These are phyloP conservation scores for Lyophyllum decastes DNA, from an alignment of 768 basidiomycete species.

Conservation along the genomic window DNA sequence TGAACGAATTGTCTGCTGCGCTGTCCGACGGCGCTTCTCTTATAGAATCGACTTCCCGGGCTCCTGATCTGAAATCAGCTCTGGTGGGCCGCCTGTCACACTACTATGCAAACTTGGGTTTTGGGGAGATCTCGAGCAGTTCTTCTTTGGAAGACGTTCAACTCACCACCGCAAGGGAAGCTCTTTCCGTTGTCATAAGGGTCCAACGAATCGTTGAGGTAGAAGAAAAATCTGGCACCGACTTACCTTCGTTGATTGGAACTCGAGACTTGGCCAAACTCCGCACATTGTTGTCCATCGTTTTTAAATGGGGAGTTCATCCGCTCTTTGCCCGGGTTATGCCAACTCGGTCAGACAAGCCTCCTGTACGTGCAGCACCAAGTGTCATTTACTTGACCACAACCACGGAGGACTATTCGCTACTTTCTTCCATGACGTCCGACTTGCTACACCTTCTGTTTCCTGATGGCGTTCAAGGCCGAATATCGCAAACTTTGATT, in stretches of 20 bases:
- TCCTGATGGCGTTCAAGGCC: slow-evolving; percentile 48
- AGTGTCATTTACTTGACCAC: slow-evolving; percentile 48
- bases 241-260: slow-evolving; percentile 46
- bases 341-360: slow-evolving; percentile 37
- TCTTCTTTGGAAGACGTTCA: slow-evolving; percentile 44
- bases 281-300: slow-evolving; percentile 63
- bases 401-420: slow-evolving; percentile 41
- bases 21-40: slow-evolving; percentile 37
- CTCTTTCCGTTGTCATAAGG: slow-evolving; percentile 48
- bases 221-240: slow-evolving; percentile 13
- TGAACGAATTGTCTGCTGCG: slow-evolving; percentile 26
- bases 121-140: slow-evolving; percentile 14
- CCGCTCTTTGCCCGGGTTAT: slow-evolving; percentile 49
- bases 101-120: slow-evolving; percentile 36
- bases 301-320: slow-evolving; percentile 73
- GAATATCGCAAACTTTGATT: slow-evolving; percentile 59
- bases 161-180: slow-evolving; percentile 54
- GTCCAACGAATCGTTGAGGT: slow-evolving; percentile 45
- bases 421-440: slow-evolving; percentile 42
- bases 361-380: slow-evolving; percentile 16
- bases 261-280: slow-evolving; percentile 66
- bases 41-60: slow-evolving; percentile 32
- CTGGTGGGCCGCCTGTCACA: slow-evolving; percentile 39
- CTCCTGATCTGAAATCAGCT: slow-evolving; percentile 34
- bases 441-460: slow-evolving; percentile 54